These are phyloP conservation scores for Rhodotorula toruloides DNA, from an alignment of 768 basidiomycete genomes.

Conservation along the genomic window DNA sequence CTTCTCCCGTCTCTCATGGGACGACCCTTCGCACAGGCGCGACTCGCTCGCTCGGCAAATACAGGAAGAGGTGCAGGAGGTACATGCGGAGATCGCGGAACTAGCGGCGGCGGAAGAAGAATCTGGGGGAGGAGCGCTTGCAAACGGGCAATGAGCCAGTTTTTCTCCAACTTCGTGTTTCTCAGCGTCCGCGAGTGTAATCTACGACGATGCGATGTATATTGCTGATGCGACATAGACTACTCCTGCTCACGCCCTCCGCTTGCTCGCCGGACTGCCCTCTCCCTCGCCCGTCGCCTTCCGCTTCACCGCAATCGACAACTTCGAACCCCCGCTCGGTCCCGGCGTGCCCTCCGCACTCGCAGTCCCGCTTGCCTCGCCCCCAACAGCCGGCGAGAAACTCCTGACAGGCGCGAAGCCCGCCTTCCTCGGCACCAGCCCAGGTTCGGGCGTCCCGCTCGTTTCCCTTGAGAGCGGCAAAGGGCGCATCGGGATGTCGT, in stretches of 20 bases:
- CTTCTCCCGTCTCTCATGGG: no score
- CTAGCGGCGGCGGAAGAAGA: slow-evolving; percentile 7
- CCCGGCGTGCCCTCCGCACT: neutral
- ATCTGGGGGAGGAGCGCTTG: neutral
- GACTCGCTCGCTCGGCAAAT: slow-evolving; percentile 3
- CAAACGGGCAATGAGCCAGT: no score
- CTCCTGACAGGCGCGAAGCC: slow-evolving; percentile 34
- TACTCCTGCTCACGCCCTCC: slow-evolving; percentile 35
- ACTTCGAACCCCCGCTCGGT: slow-evolving; percentile 1
- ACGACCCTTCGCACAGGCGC: neutral
- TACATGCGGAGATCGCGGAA: slow-evolving; percentile 28
- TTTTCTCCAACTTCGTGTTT: no score
- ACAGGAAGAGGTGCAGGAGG: slow-evolving; percentile 27
- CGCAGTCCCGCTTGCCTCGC: no score
- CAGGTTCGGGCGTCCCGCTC: slow-evolving; percentile 23
- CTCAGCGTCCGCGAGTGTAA: neutral
- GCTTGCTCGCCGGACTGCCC: slow-evolving; percentile 64
- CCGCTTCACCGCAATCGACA: slow-evolving; percentile 61
- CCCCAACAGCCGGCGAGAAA: slow-evolving; percentile 14
- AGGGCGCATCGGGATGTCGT: slow-evolving; percentile 34
- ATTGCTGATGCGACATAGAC: neutral
- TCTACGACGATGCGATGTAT: neutral
- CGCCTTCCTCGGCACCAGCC: neutral
- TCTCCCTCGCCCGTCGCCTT: slow-evolving; percentile 69
- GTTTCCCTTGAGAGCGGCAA: slow-evolving; percentile 19